Base-by-base conservation (phyloP, 2,329 filamentous ascomycete genomes). In the Phaeosphaeria sp. region DNA sequence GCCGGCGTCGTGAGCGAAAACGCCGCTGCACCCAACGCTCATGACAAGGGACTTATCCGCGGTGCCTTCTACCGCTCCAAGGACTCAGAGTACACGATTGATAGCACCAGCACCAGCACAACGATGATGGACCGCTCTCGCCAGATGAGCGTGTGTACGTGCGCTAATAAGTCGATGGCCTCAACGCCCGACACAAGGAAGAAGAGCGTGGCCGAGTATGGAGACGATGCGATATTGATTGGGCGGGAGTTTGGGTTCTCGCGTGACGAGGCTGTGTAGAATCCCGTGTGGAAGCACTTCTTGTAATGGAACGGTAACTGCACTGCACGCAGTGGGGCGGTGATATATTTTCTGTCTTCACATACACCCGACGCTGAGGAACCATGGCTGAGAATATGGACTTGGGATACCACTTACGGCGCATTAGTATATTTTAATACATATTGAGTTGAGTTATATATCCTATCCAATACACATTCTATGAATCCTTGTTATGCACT, bases 1-100 rank as follows among this genome's bases (percentile, higher is more conserved):
- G 88, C 88, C 46, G 69, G 73, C 30, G 67, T 76, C 23, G 59
- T 66, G 46, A 70, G 67, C 52, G 69, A 75, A 15, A 55, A 62
- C 6, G 48, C 59, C 17, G 57, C 64, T 51, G 65, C 67, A 22
- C 62, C 63, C 9, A 62, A 73, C 54, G 58, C 66, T 6, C 73
- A 74, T 53, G 71, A 71, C 9, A 64, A 15, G 3, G 30, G 59
- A 4, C 63, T 75, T 30, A 64, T 75, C 22, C 58, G 64, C 17
- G 62, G 63, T 51, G 61, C 73, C 7, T 67, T 69, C 36, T 65
- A 64, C 27, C 56, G 66, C 30, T 36, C 30, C 42, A 55, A 65
- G 10, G 39, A 55, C 15, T 41, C 54, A 2, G 44, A 53, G 3
- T 61, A 53, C 5, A 52, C 58, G 4, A 48, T 27, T 27, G 25